phyloP scores from a whole-genome alignment of 768 basidiomycete species.

The Goffeauzyma gilvescens region DNA sequence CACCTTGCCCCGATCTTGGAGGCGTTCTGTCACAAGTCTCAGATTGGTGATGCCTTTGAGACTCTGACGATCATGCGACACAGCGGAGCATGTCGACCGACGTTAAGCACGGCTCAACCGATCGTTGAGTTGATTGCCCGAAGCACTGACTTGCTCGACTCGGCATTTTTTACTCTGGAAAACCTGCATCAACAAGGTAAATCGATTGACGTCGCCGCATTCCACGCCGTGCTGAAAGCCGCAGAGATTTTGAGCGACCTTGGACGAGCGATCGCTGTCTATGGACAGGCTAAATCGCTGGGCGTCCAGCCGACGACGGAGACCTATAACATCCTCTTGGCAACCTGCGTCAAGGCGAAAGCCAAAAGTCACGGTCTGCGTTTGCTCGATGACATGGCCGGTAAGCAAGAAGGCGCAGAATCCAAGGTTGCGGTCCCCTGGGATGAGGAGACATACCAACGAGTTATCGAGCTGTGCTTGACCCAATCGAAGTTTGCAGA shows the following conservation, averaged over 20 bases:
- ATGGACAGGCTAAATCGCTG: constrained; percentile 45
- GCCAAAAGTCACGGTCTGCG: constrained; percentile 53
- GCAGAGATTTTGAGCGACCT: constrained; percentile 46
- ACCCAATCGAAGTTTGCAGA: constrained; percentile 60
- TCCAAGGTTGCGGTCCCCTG: constrained; percentile 35
- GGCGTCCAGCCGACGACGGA: constrained; percentile 42
- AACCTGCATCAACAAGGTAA: constrained; percentile 41
- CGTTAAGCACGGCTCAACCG: constrained; percentile 39
- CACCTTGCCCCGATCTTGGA: constrained; percentile 64
- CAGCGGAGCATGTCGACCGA: constrained; percentile 37
- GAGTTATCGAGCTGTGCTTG: constrained; percentile 50
- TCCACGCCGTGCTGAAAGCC: constrained; percentile 52
- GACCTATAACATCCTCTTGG: constrained; percentile 52
- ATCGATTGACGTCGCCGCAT: constrained; percentile 40
- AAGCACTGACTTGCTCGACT: constrained; percentile 39
- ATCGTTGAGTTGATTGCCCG: constrained; percentile 39
- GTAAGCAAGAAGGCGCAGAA: not conserved
- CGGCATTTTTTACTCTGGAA: constrained; percentile 47
- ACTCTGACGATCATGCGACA: constrained; percentile 45
- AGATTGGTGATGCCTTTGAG: constrained; percentile 46
- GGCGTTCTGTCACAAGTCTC: constrained; percentile 43
- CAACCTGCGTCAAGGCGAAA: constrained; percentile 42
- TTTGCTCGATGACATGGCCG: constrained; percentile 49
- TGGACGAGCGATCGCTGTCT: constrained; percentile 58
- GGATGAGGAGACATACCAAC: constrained; percentile 46